These are phyloP conservation scores for Suillus weaverae DNA, from an alignment of 768 basidiomycete genomes.

Conservation along the genomic window DNA sequence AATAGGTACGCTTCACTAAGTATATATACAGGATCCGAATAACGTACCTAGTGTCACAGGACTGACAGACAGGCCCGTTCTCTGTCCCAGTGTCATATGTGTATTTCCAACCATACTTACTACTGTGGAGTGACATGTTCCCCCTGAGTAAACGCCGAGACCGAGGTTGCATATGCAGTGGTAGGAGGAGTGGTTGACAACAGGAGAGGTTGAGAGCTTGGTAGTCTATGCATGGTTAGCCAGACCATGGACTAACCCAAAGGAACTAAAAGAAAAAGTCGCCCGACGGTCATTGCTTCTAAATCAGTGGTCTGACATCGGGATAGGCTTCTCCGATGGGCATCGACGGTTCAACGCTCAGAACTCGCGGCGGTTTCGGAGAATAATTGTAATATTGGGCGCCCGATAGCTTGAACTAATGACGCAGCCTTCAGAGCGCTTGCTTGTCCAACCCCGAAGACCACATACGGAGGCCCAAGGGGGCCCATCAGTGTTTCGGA, in stretches of 20 bases:
- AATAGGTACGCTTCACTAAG: neutral
- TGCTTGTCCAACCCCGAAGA: neutral
- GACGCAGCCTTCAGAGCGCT: neutral
- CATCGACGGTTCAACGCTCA: too few relatives aligned
- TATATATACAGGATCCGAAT: neutral
- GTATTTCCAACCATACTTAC: neutral
- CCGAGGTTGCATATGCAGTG: neutral
- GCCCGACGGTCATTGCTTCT: too few relatives aligned
- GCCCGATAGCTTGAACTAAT: neutral
- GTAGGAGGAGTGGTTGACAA: neutral
- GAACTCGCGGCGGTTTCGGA: too few relatives aligned
- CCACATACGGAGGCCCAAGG: too few relatives aligned
- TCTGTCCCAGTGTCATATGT: neutral
- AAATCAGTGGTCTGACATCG: neutral
- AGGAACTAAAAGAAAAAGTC: neutral
- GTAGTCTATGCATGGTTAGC: neutral
- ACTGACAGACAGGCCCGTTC: neutral
- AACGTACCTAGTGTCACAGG: neutral
- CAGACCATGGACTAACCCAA: neutral
- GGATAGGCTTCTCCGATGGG: neutral
- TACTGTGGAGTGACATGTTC: neutral
- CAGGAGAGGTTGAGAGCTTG: neutral
- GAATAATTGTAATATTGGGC: neutral
- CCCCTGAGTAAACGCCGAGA: neutral
- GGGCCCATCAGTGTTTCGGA: neutral